phyloP scores from a whole-genome alignment of 257 asterid species.

The Scutellaria galericulata region DNA sequence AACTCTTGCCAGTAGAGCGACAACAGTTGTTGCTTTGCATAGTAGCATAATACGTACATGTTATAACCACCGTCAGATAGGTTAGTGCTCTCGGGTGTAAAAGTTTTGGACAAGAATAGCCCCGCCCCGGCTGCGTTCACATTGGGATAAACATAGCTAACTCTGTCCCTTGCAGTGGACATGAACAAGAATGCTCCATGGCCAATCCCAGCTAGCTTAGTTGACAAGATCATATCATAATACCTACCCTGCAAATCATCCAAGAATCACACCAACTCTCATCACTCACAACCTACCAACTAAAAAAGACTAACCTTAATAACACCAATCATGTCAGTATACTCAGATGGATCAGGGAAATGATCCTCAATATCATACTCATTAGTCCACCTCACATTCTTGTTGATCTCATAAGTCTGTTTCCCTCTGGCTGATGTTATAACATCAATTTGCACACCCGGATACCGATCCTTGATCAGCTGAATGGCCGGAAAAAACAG shows the following conservation, averaged over 20 bases:
- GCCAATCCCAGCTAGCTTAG: slow-evolving; percentile 84
- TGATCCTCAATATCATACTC: slow-evolving; percentile 69
- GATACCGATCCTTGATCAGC: slow-evolving; percentile 83
- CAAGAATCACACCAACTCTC: too few relatives aligned
- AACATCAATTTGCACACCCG: slow-evolving; percentile 79
- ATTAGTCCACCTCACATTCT: slow-evolving; percentile 83
- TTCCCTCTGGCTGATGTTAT: slow-evolving; percentile 73
- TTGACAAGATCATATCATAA: slow-evolving; percentile 78
- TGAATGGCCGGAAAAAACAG: slow-evolving; percentile 82
- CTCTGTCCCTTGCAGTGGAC: slow-evolving; percentile 78
- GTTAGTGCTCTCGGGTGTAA: slow-evolving; percentile 60
- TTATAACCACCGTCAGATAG: slow-evolving; percentile 78
- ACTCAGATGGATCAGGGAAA: slow-evolving; percentile 78
- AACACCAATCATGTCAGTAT: slow-evolving; percentile 71
- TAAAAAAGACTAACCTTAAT: slow-evolving; percentile 55
- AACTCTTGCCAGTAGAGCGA: too few relatives aligned
- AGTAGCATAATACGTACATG: slow-evolving; percentile 50
- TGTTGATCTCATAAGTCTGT: slow-evolving; percentile 74
- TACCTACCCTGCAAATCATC: slow-evolving; percentile 66
- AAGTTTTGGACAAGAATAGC: slow-evolving; percentile 64
- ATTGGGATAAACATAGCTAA: slow-evolving; percentile 81
- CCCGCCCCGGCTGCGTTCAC: slow-evolving; percentile 92
- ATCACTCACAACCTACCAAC: too few relatives aligned
- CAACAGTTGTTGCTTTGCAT: too few relatives aligned
- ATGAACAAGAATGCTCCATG: slow-evolving; percentile 83